Evolutionary conservation across 257 asterid genomes (phyloP).

Genomic region (Solanum commersonii): DNA sequence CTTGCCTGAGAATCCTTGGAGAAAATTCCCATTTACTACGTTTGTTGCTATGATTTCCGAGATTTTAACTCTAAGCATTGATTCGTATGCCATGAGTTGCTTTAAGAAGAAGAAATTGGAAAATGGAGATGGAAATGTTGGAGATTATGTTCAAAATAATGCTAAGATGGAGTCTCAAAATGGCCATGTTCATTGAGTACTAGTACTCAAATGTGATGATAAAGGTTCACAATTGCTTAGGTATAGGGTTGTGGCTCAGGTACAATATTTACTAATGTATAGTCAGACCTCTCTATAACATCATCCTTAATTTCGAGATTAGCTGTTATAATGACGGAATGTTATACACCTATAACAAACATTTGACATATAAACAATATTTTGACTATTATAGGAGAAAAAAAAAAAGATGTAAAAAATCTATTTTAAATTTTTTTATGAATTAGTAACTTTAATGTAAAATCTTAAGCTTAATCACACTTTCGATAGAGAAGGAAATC

Average conservation of each 20-base stretch:
- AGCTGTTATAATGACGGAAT: background rate
- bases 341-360: background rate
- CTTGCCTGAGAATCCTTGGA: background rate
- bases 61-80: constrained; percentile 21
- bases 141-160: background rate
- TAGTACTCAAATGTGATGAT: background rate
- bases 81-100: constrained; percentile 28
- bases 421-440: background rate
- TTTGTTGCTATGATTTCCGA: constrained; percentile 37
- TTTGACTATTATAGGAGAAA: background rate
- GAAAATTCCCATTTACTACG: background rate
- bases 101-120: constrained; percentile 1
- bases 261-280: background rate
- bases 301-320: background rate
- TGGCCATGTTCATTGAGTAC: background rate
- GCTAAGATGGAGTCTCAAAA: background rate
- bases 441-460: background rate
- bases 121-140: background rate
- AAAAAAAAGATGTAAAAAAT: no score
- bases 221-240: constrained; percentile 9
- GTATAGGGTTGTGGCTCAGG: constrained; percentile 13
- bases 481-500: background rate
- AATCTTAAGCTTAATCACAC: background rate
- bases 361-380: background rate
- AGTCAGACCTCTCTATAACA: background rate